Percentiles rank a stretch among this genome's conserved stretches.
Evolutionary conservation across 1,284 basidiomycete species (phyloP).

Genomic region (Rhodotorula sp.): DNA sequence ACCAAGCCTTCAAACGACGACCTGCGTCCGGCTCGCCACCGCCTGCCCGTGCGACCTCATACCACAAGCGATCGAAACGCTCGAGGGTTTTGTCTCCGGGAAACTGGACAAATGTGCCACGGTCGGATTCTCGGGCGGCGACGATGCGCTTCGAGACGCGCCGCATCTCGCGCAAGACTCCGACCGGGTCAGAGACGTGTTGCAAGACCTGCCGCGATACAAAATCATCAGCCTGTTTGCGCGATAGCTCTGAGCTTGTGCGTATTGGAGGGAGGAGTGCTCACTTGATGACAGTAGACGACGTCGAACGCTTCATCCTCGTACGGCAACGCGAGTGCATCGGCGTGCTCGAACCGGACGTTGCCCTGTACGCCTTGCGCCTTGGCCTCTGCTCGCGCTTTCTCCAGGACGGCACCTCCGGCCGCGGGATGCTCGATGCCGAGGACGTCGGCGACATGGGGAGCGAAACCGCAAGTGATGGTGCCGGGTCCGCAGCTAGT

Average conservation of each 20-base stretch:
- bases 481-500: constrained; percentile 40
- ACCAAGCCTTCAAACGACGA: constrained; percentile 14
- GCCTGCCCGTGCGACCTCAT: constrained; percentile 9
- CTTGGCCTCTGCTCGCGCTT: constrained; percentile 1
- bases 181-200: constrained; percentile 52
- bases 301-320: constrained; percentile 48
- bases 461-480: constrained; percentile 37
- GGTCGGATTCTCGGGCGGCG: constrained; percentile 52
- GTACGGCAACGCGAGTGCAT: constrained; percentile 31
- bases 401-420: constrained; percentile 18
- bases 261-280: no score
- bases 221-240: background rate
- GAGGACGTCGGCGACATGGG: constrained; percentile 18
- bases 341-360: constrained; percentile 32
- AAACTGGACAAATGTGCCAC: constrained; percentile 24
- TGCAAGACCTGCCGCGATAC: constrained; percentile 48
- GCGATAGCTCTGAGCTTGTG: no score
- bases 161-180: constrained; percentile 53
- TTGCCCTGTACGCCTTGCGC: constrained; percentile 5
- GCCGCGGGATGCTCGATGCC: constrained; percentile 35
- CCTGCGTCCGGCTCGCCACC: constrained; percentile 35
- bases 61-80: constrained; percentile 23
- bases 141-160: constrained; percentile 52
- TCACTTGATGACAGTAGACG: constrained; percentile 53
- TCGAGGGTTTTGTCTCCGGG: background rate